These are phyloP conservation scores for Yamadazyma takamatsuzukensis DNA, from an alignment of 805 yeast genomes.

Conservation along the genomic window DNA sequence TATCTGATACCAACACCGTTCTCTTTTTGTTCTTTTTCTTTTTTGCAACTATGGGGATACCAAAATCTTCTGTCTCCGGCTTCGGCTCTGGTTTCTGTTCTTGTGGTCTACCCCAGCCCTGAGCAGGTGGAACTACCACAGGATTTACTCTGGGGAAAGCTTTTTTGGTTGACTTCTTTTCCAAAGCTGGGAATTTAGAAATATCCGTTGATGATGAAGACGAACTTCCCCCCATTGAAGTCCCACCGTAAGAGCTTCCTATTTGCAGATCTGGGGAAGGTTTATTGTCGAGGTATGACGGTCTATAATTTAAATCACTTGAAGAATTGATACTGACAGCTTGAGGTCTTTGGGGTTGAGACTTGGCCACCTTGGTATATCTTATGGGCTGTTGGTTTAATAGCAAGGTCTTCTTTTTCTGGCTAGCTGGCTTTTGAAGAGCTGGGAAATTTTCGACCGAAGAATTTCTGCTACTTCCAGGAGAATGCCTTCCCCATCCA, in stretches of 20 bases:
- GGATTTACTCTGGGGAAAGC: constrained; percentile 60
- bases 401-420: constrained; percentile 11
- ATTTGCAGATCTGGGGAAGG: constrained; percentile 21
- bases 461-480: constrained; percentile 9
- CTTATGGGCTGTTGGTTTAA: constrained; percentile 25
- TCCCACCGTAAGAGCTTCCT: constrained; percentile 23
- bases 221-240: constrained; percentile 14
- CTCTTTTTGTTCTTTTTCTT: constrained; percentile 10
- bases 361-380: constrained; percentile 26
- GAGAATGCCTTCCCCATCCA: constrained; percentile 23
- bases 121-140: constrained; percentile 12
- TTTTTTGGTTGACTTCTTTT: constrained; percentile 34
- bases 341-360: constrained; percentile 5
- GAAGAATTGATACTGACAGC: constrained; percentile 12
- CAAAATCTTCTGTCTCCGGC: constrained; percentile 8
- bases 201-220: constrained; percentile 15
- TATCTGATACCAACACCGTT: constrained; percentile 1
- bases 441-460: constrained; percentile 31
- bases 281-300: constrained; percentile 28
- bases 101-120: constrained; percentile 18
- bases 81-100: constrained; percentile 2
- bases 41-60: constrained; percentile 10
- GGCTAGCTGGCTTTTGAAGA: constrained; percentile 26
- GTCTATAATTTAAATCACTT: constrained; percentile 22
- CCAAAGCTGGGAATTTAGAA: constrained; percentile 47